A percentile compares a stretch with the other conserved stretches of the same genome.
Evolutionary conservation across 2,329 filamentous ascomycete genomes (phyloP).

Genomic region (Cladosporium sphaerospermum): DNA sequence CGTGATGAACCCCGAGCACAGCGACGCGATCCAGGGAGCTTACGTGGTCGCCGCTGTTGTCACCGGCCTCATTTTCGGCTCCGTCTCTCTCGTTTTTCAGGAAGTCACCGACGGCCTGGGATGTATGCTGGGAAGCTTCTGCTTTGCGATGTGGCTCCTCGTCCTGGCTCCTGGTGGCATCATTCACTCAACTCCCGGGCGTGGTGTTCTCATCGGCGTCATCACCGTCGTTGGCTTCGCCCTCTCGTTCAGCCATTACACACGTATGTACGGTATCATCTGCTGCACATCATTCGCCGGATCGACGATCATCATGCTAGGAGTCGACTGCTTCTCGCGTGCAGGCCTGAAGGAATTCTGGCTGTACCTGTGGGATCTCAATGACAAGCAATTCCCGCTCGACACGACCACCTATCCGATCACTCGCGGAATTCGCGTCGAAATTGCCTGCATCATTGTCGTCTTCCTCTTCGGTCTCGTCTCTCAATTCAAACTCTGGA

Average conservation of each 20-base stretch:
- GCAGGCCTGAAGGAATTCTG: slow-evolving; percentile 96
- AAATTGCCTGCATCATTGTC: slow-evolving; percentile 71
- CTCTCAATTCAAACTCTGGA: slow-evolving; percentile 83
- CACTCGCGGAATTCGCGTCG: slow-evolving; percentile 78
- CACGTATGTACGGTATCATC: slow-evolving; percentile 72
- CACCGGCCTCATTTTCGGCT: slow-evolving; percentile 69
- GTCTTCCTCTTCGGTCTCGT: slow-evolving; percentile 69
- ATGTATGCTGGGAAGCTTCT: slow-evolving; percentile 81
- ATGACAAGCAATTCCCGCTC: slow-evolving; percentile 71
- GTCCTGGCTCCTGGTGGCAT: slow-evolving; percentile 71
- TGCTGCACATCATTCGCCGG: slow-evolving; percentile 72
- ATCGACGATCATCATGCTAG: slow-evolving; percentile 70
- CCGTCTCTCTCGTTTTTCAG: slow-evolving; percentile 67
- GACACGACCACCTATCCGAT: slow-evolving; percentile 73
- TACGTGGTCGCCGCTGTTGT: slow-evolving; percentile 74
- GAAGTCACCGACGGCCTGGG: slow-evolving; percentile 81
- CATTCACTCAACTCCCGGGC: slow-evolving; percentile 55
- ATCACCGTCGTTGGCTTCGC: slow-evolving; percentile 64
- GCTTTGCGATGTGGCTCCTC: slow-evolving; percentile 83
- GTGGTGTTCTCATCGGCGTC: slow-evolving; percentile 67
- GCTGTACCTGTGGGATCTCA: slow-evolving; percentile 84
- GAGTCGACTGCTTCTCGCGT: slow-evolving; percentile 82
- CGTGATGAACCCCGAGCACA: slow-evolving; percentile 74
- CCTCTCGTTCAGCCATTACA: slow-evolving; percentile 73
- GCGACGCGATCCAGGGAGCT: slow-evolving; percentile 70